Conservation (phyloP, 192 early-diverging fungal genomes). For the Dimargaris xerosporica region DNA sequence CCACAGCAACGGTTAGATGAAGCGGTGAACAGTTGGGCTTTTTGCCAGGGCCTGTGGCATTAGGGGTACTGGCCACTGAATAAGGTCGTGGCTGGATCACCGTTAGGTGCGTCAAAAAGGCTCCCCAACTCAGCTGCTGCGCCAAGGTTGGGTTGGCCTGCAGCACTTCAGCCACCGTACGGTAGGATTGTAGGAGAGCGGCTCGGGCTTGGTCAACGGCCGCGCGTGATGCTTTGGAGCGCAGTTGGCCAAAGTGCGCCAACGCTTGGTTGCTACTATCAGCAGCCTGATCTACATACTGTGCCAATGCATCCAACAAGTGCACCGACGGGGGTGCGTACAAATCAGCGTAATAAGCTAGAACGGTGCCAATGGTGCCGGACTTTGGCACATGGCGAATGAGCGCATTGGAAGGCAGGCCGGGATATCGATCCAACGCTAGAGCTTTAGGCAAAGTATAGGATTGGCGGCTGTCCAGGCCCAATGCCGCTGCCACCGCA, state of each 20-base stretch:
- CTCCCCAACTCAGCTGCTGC: no score
- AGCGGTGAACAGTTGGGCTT: no score
- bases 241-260: no score
- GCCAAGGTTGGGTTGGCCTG: neutral
- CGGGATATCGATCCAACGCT: neutral
- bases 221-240: neutral
- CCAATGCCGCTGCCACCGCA: slow-evolving; percentile 4
- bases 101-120: neutral
- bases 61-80: neutral
- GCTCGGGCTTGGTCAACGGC: neutral
- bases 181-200: neutral
- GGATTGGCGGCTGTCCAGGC: neutral
- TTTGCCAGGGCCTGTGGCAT: neutral
- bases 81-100: neutral
- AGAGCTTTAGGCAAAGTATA: neutral
- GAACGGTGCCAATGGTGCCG: neutral
- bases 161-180: slow-evolving; percentile 4
- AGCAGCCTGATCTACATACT: neutral
- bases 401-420: neutral
- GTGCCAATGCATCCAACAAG: neutral
- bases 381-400: neutral
- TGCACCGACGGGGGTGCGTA: neutral
- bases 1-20: slow-evolving; percentile 10
- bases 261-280: neutral
- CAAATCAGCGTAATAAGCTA: slow-evolving; percentile 2